Base-by-base conservation (phyloP, 163 green algal genomes). In the Scenedesmus sp. region DNA sequence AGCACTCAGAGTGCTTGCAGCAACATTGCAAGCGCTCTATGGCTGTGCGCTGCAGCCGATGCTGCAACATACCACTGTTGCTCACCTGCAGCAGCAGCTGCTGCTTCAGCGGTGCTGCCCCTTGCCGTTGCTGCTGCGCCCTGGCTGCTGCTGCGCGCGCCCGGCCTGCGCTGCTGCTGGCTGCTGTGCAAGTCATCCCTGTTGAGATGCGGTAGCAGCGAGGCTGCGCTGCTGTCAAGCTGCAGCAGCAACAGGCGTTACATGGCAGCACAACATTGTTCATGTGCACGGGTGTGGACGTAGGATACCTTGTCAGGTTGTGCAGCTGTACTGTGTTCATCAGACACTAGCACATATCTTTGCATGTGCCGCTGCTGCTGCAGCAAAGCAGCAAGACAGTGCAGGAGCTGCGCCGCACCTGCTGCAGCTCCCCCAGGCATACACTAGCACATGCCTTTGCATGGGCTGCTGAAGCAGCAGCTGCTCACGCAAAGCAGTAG, bases 121-220 rank as follows among this genome's bases (percentile, higher is more conserved):
- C 52, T 34, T 81, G 85, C 8, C 34, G 54, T 34, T 81, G 85
- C 8, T 60, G 54, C 60, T 81, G 60, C 46, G 9, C 77, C 84
- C 60, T 77, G 84, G 60, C 3, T 79, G 77, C 34, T 84, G 77
- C 77, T 84, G 77, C 70, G 70, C 23, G 10, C 6, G 23, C 23
- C 77, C 46, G 84, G 46, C 64, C 59, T 64, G 87, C 73, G 55
- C 70, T 73, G 87, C 70, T 55, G 52, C 73, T 86, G 87, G 34
- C 66, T 85, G 70, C 87, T 91, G 70, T 57, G 79, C 34, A 91
- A 76, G 9, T 91, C 57, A 20, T 91, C 87, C 2, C 87, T 23
- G 23, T 87, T 86, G 10, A 91, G 87, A 5, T 86, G 81, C 34
- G 87, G 87, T n/a, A 91, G 87, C 56, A 91, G 26, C n/a, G 74